Evolutionary conservation across 2,329 filamentous ascomycete genomes (phyloP).

Genomic region (Nothophaeocryptopus gaeumannii): DNA sequence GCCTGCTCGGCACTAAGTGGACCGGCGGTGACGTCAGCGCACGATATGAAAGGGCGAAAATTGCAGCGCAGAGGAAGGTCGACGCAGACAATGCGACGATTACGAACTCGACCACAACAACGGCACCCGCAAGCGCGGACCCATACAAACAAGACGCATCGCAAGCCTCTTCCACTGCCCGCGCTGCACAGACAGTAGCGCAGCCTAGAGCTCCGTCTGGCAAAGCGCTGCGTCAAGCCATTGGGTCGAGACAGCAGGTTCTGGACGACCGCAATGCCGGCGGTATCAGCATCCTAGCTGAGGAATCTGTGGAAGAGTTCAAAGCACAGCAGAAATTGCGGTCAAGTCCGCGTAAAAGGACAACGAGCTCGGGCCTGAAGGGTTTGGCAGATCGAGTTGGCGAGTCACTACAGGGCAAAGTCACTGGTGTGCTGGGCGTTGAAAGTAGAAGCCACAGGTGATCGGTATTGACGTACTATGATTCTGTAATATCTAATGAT

Average conservation of each 20-base stretch:
- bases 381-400: conserved; percentile 46
- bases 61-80: conserved; percentile 56
- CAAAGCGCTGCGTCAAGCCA: conserved; percentile 41
- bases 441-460: conserved; percentile 35
- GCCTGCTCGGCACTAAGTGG: conserved; percentile 77
- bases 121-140: conserved; percentile 11
- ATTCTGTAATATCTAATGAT: too few species aligned
- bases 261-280: conserved; percentile 38
- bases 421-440: conserved; percentile 46
- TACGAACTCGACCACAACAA: conserved; percentile 15
- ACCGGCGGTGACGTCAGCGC: conserved; percentile 62
- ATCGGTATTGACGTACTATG: not conserved
- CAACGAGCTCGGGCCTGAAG: conserved; percentile 41
- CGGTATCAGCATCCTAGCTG: conserved; percentile 37
- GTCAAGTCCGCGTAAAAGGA: conserved; percentile 42
- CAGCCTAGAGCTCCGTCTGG: conserved; percentile 33
- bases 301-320: conserved; percentile 43
- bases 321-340: conserved; percentile 33
- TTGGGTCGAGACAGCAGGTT: conserved; percentile 41
- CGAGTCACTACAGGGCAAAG: conserved; percentile 46
- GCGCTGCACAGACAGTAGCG: conserved; percentile 16
- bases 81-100: conserved; percentile 44
- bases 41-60: conserved; percentile 57
- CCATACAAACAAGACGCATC: conserved; percentile 29
- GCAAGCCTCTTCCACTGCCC: conserved; percentile 24